Conservation (phyloP, 164 flowering plant genomes). For the Cinnamomum micranthum region DNA sequence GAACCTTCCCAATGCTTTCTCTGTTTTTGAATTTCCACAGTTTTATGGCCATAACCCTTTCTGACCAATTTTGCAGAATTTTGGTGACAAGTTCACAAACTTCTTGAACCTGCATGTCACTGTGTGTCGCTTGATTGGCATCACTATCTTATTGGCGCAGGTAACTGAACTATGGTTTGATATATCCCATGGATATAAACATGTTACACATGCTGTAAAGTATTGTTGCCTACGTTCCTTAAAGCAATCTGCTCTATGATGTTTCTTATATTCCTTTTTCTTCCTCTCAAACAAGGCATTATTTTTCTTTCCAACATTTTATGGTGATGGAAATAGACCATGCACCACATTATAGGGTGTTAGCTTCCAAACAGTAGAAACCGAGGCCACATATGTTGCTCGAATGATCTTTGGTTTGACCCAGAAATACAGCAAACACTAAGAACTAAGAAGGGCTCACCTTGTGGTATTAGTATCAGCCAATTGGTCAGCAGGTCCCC, state of each 20-base stretch:
- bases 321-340: too few species aligned
- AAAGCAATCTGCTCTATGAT: background rate
- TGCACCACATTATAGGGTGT: too few species aligned
- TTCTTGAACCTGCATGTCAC: conserved; percentile 30
- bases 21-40: background rate
- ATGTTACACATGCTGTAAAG: background rate
- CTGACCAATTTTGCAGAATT: background rate
- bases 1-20: background rate
- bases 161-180: conserved; percentile 17
- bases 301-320: too few species aligned
- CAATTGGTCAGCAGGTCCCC: too few species aligned
- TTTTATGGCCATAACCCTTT: background rate
- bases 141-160: conserved; percentile 35
- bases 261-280: background rate
- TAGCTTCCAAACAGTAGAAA: too few species aligned
- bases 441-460: too few species aligned
- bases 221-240: too few species aligned
- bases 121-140: conserved; percentile 29
- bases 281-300: background rate
- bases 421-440: too few species aligned
- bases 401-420: too few species aligned
- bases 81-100: conserved; percentile 1
- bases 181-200: background rate
- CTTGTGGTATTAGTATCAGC: too few species aligned
- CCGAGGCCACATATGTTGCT: too few species aligned